Evolutionary conservation across 305 asterid genomes (phyloP), one percentile per base, ranked within the genome.

Genomic region (Nicotiana rustica): DNA sequence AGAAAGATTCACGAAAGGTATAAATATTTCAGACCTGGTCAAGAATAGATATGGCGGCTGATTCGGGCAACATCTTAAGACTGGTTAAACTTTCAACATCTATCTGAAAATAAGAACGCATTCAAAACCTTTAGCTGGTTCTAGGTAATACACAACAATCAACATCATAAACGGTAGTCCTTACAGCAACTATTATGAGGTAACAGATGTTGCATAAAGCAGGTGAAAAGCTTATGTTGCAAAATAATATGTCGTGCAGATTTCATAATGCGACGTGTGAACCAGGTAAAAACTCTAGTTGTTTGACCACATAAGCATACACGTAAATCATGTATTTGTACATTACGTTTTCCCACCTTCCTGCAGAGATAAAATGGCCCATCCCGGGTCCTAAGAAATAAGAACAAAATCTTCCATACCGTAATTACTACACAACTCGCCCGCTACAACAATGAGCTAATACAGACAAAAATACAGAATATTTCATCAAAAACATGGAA

Each of bases 51-150:
- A 94, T 90, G 64, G 96, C 97, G 82, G 82, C 82, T 62, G 94
- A 86, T 80, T 91, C 95, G 0, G 97, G 95, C 83, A 95, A 84
- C 83, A 92, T 93, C 90, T 87, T 91, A 82, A 95, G 96, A 86
- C 85, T 81, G 83, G 87, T 80, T 82, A 95, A 84, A 88, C 88
- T 89, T 67, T 83, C 89, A 82, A 92, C 87, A 79, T 93, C 95
- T 80, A 95, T 90, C 99, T 95, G 98, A 83, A 88, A 85, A 82
- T 82, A 49, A 67, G 29, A 35, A 64, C 78, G 29, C 49, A 66
- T 80, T 62, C 67, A 80, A 29, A 66, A 44, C 18, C 12, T 64
- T 49, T 25, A 75, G 44, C 79, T 36, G 17, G 47, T 55, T 52
- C 66, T 25, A 8, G 31, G 65, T 75, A 75, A 55, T n/a, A 55